Conservation (phyloP, 23 red algal species). For the Gracilaria gracilis region DNA sequence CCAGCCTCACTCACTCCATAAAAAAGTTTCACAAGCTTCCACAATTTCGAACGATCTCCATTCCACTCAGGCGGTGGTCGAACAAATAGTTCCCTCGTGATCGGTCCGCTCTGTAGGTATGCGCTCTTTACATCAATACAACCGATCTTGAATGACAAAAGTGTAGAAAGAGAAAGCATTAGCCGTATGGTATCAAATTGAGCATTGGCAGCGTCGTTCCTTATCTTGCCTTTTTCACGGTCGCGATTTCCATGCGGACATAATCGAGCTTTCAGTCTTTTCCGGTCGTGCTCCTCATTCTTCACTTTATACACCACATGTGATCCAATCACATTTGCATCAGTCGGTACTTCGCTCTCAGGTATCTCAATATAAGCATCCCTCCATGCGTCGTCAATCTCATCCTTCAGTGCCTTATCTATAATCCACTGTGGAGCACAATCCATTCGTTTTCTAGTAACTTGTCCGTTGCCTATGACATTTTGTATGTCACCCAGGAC, state of each 20-base stretch:
- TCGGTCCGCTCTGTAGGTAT: constrained; percentile 25
- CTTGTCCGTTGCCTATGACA: constrained; percentile 25
- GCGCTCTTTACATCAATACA: constrained; percentile 36
- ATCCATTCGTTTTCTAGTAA: constrained; percentile 24
- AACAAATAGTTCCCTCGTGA: constrained; percentile 32
- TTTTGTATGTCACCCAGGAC: not conserved
- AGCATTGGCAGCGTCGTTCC: constrained; percentile 9
- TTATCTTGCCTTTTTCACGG: constrained; percentile 34
- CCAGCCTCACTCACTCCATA: constrained; percentile 39
- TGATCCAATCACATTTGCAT: no score
- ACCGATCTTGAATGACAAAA: not conserved
- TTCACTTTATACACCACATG: constrained; percentile 59
- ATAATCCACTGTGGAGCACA: not conserved
- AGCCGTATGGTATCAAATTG: constrained; percentile 13
- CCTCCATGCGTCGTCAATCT: no score
- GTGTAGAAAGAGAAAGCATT: constrained; percentile 1
- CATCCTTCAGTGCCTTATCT: no score
- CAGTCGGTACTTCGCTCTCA: no score
- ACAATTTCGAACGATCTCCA: not conserved
- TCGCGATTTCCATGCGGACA: constrained; percentile 67
- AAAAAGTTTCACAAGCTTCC: constrained; percentile 37
- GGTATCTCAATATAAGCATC: no score
- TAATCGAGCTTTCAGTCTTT: constrained; percentile 43
- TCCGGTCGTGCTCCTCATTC: constrained; percentile 49
- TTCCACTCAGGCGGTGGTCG: constrained; percentile 44